Evolutionary conservation across 371 early-diverging fungal genomes (phyloP).

Genomic region (Mortierella sp.): DNA sequence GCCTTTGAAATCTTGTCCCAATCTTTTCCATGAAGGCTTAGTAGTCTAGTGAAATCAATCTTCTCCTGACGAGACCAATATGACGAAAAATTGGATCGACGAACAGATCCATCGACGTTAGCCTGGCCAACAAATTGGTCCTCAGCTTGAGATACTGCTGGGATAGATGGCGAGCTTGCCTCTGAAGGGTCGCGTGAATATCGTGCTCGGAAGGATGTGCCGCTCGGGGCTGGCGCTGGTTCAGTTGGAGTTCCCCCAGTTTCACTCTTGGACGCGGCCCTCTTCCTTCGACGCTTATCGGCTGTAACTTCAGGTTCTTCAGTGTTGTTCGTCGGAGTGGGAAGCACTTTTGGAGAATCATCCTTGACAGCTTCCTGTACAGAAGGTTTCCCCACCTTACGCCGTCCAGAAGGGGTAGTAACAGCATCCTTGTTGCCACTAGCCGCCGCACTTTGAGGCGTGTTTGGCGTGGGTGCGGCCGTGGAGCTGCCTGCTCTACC

Average conservation of each 20-base stretch:
- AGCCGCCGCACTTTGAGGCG: slow-evolving; percentile 1
- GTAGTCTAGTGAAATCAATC: slow-evolving; percentile 73
- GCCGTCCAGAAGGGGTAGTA: slow-evolving; percentile 24
- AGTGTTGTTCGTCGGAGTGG: background rate
- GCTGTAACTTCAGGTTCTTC: slow-evolving; percentile 20
- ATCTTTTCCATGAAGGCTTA: slow-evolving; percentile 76
- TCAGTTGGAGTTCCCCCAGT: slow-evolving; percentile 10
- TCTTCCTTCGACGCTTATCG: slow-evolving; percentile 30
- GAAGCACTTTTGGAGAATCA: slow-evolving; percentile 1
- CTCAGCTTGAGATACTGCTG: slow-evolving; percentile 14
- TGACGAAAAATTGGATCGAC: slow-evolving; percentile 67
- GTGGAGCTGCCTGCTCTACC: slow-evolving; percentile 12
- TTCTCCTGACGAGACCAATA: slow-evolving; percentile 92
- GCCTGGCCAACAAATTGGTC: slow-evolving; percentile 6
- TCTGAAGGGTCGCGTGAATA: slow-evolving; percentile 48
- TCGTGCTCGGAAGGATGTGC: slow-evolving; percentile 44
- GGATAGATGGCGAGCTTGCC: slow-evolving; percentile 18
- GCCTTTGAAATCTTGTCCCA: slow-evolving; percentile 83
- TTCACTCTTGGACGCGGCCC: slow-evolving; percentile 33
- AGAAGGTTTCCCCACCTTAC: slow-evolving; percentile 16
- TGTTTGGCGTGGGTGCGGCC: slow-evolving; percentile 10
- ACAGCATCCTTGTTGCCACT: slow-evolving; percentile 4
- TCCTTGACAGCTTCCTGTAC: slow-evolving; percentile 29
- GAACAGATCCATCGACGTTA: slow-evolving; percentile 20
- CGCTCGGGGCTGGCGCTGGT: slow-evolving; percentile 1